Percentiles rank a stretch among this genome's conserved stretches.
phyloP scores from a whole-genome alignment of 805 yeast genomes.

The Isabelozyma pseudorhagii region DNA sequence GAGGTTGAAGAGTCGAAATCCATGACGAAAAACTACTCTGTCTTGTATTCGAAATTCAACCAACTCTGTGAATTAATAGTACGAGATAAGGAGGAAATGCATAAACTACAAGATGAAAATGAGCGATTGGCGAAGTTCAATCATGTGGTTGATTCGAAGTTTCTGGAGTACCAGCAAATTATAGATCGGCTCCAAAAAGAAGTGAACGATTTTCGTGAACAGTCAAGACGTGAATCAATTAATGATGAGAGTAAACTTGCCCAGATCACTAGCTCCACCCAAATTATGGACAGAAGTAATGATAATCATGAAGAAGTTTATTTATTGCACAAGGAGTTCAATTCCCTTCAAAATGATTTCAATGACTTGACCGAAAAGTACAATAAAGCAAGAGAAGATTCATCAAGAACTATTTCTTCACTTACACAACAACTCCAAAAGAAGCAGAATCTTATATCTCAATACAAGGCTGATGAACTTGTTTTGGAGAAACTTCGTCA shows the following conservation, averaged over 20 bases:
- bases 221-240: not conserved
- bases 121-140: conserved; percentile 13
- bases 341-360: conserved; percentile 13
- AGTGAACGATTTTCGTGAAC: conserved; percentile 23
- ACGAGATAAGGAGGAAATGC: conserved; percentile 3
- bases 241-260: not conserved
- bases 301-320: conserved; percentile 10
- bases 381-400: conserved; percentile 17
- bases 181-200: conserved; percentile 31
- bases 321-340: conserved; percentile 11
- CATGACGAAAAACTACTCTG: conserved; percentile 16
- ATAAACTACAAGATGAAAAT: conserved; percentile 13
- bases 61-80: conserved; percentile 10
- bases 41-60: conserved; percentile 16
- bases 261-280: conserved; percentile 1
- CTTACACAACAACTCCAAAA: conserved; percentile 20
- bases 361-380: conserved; percentile 11
- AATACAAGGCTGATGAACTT: conserved; percentile 10
- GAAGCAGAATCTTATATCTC: conserved; percentile 13
- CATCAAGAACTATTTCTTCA: conserved; percentile 16
- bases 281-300: conserved; percentile 14
- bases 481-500: conserved; percentile 28
- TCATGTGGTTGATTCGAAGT: conserved; percentile 18
- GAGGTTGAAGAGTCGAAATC: conserved; percentile 20
- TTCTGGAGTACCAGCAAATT: conserved; percentile 26